phyloP scores from a whole-genome alignment of 164 flowering plant species.

The Chimonanthus salicifolius region DNA sequence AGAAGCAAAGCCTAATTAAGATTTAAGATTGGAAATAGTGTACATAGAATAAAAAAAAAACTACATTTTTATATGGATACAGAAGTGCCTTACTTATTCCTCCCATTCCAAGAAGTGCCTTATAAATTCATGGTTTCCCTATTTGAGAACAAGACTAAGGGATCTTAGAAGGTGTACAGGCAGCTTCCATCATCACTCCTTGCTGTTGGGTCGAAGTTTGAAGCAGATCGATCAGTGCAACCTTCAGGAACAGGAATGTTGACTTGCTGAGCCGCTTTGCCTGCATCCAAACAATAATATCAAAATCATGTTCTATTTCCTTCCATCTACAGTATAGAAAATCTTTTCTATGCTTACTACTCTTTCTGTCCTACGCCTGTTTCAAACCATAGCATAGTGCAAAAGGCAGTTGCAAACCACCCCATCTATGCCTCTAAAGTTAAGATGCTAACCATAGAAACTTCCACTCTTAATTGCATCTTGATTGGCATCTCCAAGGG shows the following conservation, averaged over 20 bases:
- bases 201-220: slow-evolving; percentile 45
- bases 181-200: slow-evolving; percentile 50
- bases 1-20: not conserved
- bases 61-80: not conserved
- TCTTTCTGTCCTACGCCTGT: not conserved
- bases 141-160: slow-evolving; percentile 1
- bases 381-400: not conserved
- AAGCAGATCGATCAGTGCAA: slow-evolving; percentile 37
- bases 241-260: slow-evolving; percentile 43
- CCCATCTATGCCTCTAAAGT: slow-evolving; percentile 11
- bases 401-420: slow-evolving; percentile 16
- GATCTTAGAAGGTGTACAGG: slow-evolving; percentile 13
- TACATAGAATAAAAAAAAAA: too few species aligned
- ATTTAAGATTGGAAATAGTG: not conserved
- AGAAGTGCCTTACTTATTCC: not conserved
- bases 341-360: not conserved
- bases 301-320: not conserved
- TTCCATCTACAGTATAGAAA: not conserved
- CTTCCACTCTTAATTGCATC: slow-evolving; percentile 29
- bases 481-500: slow-evolving; percentile 41
- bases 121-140: not conserved
- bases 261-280: slow-evolving; percentile 53
- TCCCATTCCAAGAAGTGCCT: not conserved
- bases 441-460: slow-evolving; percentile 27
- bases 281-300: slow-evolving; percentile 24